Evolutionary conservation across 257 asterid species (phyloP), one percentile per base, ranked within the genome.

Genomic region (Solanum rostratum): DNA sequence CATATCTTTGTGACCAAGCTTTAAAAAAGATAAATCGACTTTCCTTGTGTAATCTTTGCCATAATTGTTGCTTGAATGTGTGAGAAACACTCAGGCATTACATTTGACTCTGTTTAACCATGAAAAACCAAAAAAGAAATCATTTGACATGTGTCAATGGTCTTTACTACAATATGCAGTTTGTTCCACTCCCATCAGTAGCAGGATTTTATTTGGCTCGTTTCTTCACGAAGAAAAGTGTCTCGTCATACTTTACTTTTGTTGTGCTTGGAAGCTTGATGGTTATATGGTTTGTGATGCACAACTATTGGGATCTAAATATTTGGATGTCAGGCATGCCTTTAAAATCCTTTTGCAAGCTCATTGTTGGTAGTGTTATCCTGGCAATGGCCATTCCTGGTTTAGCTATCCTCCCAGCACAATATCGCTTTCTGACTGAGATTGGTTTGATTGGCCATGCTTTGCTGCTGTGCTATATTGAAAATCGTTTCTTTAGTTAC

Each of bases 251-350:
- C 92, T 92, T 93, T 84, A 93, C 94, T 76, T 97, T 95, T 81
- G 97, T 95, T 87, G 93, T 91, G 84, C 92, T 97, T 73, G 98
- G 98, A 87, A 93, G 99, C 91, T 89, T 97, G 89, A 93, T 97
- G 98, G 97, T 94, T 68, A 89, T 91, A 66, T 97, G 99, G 99
- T 97, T 97, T 85, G 96, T 95, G 90, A 92, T 94, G 96, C 98
- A 95, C 89, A 95, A 95, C 88, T 97, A 94, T 88, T 97, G 99
- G 99, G 98, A 92, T 88, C 97, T 97, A 54, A 97, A 95, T 85
- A 97, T 97, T 87, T 97, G 99, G 99, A 92, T 95, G 90, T 97
- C 99, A 22, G 99, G 98, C 90, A 95, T 97, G 98, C 92, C 99
- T 82, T 87, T 97, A 87, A 95, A 92, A 89, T 93, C 98, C 82